These are phyloP conservation scores for Phytopythium mirpurense DNA, from an alignment of 352 stramenopile genomes.

Conservation along the genomic window DNA sequence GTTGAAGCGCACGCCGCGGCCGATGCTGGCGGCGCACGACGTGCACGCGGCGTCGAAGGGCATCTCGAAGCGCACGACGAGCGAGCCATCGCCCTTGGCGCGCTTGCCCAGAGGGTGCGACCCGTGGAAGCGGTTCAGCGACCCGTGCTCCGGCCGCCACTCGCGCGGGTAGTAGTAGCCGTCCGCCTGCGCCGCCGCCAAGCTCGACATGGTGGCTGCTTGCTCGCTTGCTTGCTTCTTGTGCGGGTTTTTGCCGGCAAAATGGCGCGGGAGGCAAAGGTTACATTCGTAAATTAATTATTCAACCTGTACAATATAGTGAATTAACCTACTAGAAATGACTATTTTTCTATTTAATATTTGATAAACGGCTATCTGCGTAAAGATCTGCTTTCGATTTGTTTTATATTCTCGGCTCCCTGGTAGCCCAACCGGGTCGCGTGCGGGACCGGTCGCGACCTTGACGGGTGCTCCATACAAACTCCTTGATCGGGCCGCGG, in stretches of 20 bases:
- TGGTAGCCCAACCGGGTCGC: background rate
- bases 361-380: background rate
- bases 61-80: conserved; percentile 97
- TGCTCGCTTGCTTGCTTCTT: too few relatives aligned
- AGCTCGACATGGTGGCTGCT: conserved; percentile 87
- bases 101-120: conserved; percentile 72
- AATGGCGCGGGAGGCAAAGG: too few relatives aligned
- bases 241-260: background rate
- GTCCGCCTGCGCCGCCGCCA: conserved; percentile 96
- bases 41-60: conserved; percentile 94
- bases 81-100: conserved; percentile 87
- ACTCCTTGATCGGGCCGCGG: background rate
- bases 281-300: too few relatives aligned
- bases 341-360: too few relatives aligned
- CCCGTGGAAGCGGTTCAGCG: conserved; percentile 80
- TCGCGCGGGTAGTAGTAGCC: conserved; percentile 96
- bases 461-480: conserved; percentile 1
- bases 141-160: conserved; percentile 85
- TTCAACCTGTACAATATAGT: too few relatives aligned
- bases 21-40: conserved; percentile 64
- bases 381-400: background rate
- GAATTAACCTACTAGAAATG: too few relatives aligned
- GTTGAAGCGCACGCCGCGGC: conserved; percentile 94
- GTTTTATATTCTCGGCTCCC: background rate
- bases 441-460: background rate